phyloP scores from a whole-genome alignment of 1,284 basidiomycete species.

The Omphalotus olearius region DNA sequence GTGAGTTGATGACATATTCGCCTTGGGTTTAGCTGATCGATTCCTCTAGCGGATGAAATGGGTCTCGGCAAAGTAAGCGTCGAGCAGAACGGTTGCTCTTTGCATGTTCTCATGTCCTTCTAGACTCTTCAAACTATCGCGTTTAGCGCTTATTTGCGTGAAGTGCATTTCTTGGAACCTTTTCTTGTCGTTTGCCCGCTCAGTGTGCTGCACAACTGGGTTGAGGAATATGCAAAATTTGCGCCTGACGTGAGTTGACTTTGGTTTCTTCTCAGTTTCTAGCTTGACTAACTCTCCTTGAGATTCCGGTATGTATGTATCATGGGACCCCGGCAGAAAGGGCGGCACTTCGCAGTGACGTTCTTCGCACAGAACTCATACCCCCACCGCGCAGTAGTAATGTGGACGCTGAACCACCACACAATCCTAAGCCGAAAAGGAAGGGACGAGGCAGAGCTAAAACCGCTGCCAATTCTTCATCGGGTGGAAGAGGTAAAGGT shows the following conservation, averaged over 20 bases:
- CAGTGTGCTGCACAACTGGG: slow-evolving; percentile 92
- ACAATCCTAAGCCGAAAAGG: slow-evolving; percentile 22
- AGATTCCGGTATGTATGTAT: slow-evolving; percentile 88
- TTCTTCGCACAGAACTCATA: slow-evolving; percentile 28
- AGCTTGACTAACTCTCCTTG: not conserved
- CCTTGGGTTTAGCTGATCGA: slow-evolving; percentile 9
- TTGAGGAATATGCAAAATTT: slow-evolving; percentile 83
- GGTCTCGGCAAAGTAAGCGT: slow-evolving; percentile 76
- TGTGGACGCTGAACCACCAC: slow-evolving; percentile 15
- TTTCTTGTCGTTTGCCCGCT: slow-evolving; percentile 91
- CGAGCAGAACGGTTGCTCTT: not conserved
- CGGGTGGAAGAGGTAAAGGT: slow-evolving; percentile 12
- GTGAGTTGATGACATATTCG: slow-evolving; percentile 32
- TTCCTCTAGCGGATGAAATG: slow-evolving; percentile 80
- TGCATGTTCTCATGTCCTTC: not conserved
- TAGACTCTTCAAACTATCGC: slow-evolving; percentile 93
- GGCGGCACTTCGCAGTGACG: slow-evolving; percentile 65
- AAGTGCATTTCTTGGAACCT: slow-evolving; percentile 70
- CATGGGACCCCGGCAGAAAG: slow-evolving; percentile 82
- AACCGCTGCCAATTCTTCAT: not conserved
- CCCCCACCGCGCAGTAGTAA: slow-evolving; percentile 1
- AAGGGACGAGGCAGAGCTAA: slow-evolving; percentile 13
- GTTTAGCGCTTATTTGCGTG: slow-evolving; percentile 86
- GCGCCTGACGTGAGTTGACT: slow-evolving; percentile 56
- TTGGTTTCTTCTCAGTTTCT: not conserved